These are phyloP conservation scores for Linnemannia zychae DNA, from an alignment of 192 early-diverging fungal species.

Conservation along the genomic window DNA sequence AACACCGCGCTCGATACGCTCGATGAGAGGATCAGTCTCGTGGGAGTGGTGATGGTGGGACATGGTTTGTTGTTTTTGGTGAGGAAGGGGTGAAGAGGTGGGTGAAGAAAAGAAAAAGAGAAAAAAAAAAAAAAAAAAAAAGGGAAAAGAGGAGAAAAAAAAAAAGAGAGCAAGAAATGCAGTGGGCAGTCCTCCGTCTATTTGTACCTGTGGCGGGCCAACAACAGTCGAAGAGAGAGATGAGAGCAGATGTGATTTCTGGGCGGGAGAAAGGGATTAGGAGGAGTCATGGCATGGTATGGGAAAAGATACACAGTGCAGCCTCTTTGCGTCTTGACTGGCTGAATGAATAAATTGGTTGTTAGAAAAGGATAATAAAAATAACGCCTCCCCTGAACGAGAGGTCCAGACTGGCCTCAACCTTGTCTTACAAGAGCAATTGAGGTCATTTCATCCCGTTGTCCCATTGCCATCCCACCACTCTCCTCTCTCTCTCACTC, in stretches of 20 bases:
- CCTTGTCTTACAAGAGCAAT: neutral
- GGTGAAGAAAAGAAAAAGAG: conserved; percentile 12
- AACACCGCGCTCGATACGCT: conserved; percentile 39
- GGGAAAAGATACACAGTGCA: too few relatives aligned
- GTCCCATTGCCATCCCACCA: neutral
- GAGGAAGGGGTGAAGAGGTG: neutral
- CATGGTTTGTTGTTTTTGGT: conserved; percentile 20
- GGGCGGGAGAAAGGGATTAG: neutral
- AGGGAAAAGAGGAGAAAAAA: neutral
- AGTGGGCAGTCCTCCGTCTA: neutral
- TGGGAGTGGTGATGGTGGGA: conserved; percentile 27
- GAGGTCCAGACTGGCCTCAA: neutral
- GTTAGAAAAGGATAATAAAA: too few relatives aligned
- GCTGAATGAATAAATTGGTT: too few relatives aligned
- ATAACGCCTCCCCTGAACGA: neutral
- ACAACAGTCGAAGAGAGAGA: neutral
- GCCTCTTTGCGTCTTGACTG: too few relatives aligned
- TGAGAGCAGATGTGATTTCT: too few relatives aligned
- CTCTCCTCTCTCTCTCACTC: too few relatives aligned
- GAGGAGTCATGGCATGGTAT: neutral
- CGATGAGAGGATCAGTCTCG: conserved; percentile 54
- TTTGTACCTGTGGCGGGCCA: conserved; percentile 7
- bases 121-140: conserved; percentile 4
- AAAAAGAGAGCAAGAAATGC: conserved; percentile 14
- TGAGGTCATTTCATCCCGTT: neutral